phyloP scores from a whole-genome alignment of 2,329 filamentous ascomycete genomes.

The Neonectria sp. region DNA sequence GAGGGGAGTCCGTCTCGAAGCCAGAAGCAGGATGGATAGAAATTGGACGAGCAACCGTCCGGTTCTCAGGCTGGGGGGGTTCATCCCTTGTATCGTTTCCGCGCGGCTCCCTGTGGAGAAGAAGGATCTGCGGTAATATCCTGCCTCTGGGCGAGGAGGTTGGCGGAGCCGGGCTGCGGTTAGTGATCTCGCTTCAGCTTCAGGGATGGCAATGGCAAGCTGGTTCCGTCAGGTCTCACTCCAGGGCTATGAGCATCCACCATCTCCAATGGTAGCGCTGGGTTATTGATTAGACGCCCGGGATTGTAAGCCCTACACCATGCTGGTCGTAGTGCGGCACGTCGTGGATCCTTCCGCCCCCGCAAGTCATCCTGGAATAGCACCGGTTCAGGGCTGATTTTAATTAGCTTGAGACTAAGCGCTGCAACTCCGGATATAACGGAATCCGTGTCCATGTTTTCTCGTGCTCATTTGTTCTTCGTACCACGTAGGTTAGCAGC shows the following conservation, averaged over 20 bases:
- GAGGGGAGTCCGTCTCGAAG: neutral
- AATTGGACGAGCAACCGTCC: neutral
- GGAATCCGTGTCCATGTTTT: neutral
- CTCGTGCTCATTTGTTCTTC: neutral
- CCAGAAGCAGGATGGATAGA: neutral
- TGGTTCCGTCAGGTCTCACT: neutral
- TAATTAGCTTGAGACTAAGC: neutral
- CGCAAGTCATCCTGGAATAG: conserved; percentile 2
- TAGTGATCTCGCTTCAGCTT: neutral
- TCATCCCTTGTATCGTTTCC: neutral
- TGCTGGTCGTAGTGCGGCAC: conserved; percentile 3
- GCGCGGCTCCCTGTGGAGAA: neutral
- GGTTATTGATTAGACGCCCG: neutral
- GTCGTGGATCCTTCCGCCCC: conserved; percentile 1
- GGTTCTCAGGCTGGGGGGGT: neutral
- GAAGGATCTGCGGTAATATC: neutral
- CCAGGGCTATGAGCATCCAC: neutral
- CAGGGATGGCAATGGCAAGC: neutral
- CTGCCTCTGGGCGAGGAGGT: neutral
- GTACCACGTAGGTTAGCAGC: neutral
- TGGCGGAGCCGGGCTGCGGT: neutral
- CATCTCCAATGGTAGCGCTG: neutral
- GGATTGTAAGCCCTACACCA: conserved; percentile 6
- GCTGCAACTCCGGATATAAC: neutral
- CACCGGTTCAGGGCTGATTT: neutral